Base-by-base conservation (phyloP, 169 alveolate species). In the Babesia ovata region DNA sequence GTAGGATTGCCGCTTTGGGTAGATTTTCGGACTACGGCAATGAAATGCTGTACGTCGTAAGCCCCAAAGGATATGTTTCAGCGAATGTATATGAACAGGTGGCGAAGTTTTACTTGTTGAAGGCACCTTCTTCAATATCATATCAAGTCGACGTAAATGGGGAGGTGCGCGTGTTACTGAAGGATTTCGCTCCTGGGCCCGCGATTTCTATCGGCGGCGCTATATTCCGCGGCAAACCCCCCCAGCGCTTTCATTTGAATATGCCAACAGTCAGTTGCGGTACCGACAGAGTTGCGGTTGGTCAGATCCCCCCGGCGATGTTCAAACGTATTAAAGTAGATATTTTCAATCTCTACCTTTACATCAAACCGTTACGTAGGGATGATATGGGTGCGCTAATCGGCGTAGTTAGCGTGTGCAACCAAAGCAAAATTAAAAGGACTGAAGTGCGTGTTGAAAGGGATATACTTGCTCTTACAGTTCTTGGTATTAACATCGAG, bases 171-270 rank as follows among this genome's bases (percentile, higher is more conserved):
- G 45, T 67, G 24, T 0, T 54, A 4, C 2, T 67, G 44, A 50
- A 54, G 53, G 53, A 67, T 54, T 33, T 67, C n/a, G 44, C 33
- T 67, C 44, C 54, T 6, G 65, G 76, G 13, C 76, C 76, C 1
- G 11, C 52, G 6, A 42, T 67, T 21, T 4, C 0, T 6, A 4
- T 67, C 44, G 76, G 66, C 10, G 9, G 21, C 24, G 24, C 6
- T 17, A 0, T 46, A 3, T 44, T 9, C 13, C n/a, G 12, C 4
- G 65, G 0, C 12, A 29, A 36, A 33, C 6, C 6, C 39, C 39
- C 39, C 2, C 39, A 33, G 6, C 39, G 39, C 10, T 33, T 33
- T 33, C 29, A 10, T 16, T 11, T 63, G 16, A 17, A 12, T 21
- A 17, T 26, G 19, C 66, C 65, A n/a, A 29, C 76, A 36, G 58